Base-by-base conservation (phyloP, 2,329 filamentous ascomycete genomes). In the Beauveria medogensis region DNA sequence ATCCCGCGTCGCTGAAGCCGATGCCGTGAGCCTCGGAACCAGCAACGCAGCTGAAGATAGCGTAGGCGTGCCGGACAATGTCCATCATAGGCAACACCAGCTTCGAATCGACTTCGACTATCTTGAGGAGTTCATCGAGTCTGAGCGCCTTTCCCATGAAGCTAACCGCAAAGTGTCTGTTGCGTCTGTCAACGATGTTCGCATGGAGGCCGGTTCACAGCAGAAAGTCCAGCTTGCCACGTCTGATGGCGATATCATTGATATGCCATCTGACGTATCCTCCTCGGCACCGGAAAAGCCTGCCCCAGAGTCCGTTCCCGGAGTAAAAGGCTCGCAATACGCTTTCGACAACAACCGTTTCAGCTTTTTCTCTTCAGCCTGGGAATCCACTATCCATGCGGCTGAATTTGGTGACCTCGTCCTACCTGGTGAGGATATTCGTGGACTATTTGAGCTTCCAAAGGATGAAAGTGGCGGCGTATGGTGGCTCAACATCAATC, bases 401-500 rank as follows among this genome's bases (percentile, higher is more conserved):
- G 84, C 90, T 1, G 91, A 96, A 67, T 83, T 99, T 64, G 91
- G 91, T 22, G 93, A 92, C 67, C 82, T 97, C 9, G 83, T 97
- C 5, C 85, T 96, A 61, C 92, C 92, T 2, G 93, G 92, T 9
- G 94, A 97, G 72, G 89, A 89, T 62, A 89, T 97, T 68, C 88
- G 91, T 37, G 91, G 92, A 61, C 84, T 99, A 12, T 99, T 99
- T 71, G 78, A 80, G 37, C 77, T 87, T 40, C 85, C 85, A 7
- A 85, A 80, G 57, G 80, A 82, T 34, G 83, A 86, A 63, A 74
- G 77, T 2, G 82, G 92, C 67, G 93, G 93, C 68, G 92, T 96
- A n/a, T 99, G 93, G 92, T 99, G 94, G 94, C 81, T 99, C 55
- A 96, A 99, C 69, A 88, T 97, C 72, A 89, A 93, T 71, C 91